Conservation (phyloP, 768 basidiomycete species). For the Agrocybe pediades region DNA sequence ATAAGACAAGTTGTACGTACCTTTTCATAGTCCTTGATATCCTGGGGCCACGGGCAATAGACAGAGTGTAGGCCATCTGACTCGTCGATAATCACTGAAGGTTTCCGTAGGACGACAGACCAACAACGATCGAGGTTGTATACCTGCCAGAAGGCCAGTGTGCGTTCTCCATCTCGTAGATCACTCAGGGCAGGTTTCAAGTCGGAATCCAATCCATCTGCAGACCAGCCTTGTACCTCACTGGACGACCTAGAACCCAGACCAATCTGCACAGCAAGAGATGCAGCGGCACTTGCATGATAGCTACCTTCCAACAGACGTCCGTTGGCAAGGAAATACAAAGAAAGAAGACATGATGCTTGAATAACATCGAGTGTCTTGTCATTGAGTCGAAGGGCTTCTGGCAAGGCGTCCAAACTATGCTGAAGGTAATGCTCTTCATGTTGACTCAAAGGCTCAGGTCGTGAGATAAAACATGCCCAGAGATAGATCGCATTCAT, state of each 20-base stretch:
- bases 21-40: conserved; percentile 69
- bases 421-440: conserved; percentile 72
- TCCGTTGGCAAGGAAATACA: conserved; percentile 78
- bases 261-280: conserved; percentile 73
- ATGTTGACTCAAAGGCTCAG: conserved; percentile 68
- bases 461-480: conserved; percentile 79
- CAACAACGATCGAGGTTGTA: conserved; percentile 81
- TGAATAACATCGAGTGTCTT: conserved; percentile 72
- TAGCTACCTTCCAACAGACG: conserved; percentile 78
- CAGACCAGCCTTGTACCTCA: conserved; percentile 35
- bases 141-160: conserved; percentile 82
- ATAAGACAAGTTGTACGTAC: conserved; percentile 38
- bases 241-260: conserved; percentile 51
- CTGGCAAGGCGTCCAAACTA: conserved; percentile 61
- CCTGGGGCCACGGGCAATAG: conserved; percentile 77
- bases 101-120: conserved; percentile 74
- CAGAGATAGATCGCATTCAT: conserved; percentile 84
- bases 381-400: conserved; percentile 58
- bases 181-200: conserved; percentile 60
- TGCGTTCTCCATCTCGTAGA: conserved; percentile 68
- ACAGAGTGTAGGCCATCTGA: conserved; percentile 58
- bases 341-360: conserved; percentile 72
- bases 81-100: conserved; percentile 65
- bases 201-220: conserved; percentile 40
- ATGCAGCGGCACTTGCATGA: conserved; percentile 73